These are phyloP conservation scores for Aspergillus tubingensis DNA, from an alignment of 2,329 filamentous ascomycete species.

Conservation along the genomic window DNA sequence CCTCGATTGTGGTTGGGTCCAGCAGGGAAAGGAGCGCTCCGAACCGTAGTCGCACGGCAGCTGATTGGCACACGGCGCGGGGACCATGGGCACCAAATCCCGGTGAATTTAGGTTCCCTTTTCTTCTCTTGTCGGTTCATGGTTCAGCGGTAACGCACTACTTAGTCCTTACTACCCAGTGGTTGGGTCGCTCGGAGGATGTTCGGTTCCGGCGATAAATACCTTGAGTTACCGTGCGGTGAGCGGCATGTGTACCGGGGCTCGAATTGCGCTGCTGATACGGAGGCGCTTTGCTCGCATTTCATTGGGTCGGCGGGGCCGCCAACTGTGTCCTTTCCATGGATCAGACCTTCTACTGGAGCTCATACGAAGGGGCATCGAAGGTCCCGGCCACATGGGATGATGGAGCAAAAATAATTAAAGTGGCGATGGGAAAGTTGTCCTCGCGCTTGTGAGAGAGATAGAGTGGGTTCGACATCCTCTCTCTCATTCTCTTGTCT, in stretches of 20 bases:
- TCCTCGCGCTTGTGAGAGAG: neutral
- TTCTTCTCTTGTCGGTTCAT: neutral
- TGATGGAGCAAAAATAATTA: conserved; percentile 6
- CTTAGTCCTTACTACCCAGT: neutral
- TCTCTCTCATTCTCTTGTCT: neutral
- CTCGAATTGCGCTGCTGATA: neutral
- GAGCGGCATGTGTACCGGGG: neutral
- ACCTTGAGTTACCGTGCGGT: conserved; percentile 5
- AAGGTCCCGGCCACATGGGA: conserved; percentile 3
- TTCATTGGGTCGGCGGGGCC: conserved; percentile 12
- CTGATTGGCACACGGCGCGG: conserved; percentile 14
- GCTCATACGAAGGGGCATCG: conserved; percentile 11
- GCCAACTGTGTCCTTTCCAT: conserved; percentile 14
- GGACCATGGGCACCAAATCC: conserved; percentile 10
- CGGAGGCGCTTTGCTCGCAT: neutral
- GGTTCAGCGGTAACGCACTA: conserved; percentile 3
- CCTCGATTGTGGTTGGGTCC: conserved; percentile 16
- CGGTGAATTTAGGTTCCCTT: conserved; percentile 3
- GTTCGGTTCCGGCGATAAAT: conserved; percentile 19
- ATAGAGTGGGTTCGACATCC: neutral
- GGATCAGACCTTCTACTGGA: conserved; percentile 12
- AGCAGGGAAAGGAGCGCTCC: conserved; percentile 32
- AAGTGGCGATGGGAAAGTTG: conserved; percentile 14
- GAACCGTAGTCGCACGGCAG: conserved; percentile 37
- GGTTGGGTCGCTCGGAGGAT: conserved; percentile 12